These are phyloP conservation scores for Solanum habrochaites DNA, from an alignment of 257 asterid genomes.

Conservation along the genomic window DNA sequence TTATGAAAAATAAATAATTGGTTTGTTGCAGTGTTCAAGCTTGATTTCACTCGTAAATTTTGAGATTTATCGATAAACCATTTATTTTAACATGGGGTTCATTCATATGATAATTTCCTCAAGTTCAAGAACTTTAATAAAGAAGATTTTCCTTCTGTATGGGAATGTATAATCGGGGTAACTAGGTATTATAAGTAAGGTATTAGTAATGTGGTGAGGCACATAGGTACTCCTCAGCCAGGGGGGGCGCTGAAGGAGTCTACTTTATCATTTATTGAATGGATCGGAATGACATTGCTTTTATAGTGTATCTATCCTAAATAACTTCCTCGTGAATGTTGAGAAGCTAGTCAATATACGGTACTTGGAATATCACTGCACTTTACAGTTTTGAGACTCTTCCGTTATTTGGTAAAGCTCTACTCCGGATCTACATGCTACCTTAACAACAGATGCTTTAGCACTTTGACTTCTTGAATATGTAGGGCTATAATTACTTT, in stretches of 20 bases:
- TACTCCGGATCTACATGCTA: background rate
- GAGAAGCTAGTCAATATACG: background rate
- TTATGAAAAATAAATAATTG: too few relatives aligned
- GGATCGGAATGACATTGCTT: background rate
- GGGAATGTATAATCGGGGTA: background rate
- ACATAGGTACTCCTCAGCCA: background rate
- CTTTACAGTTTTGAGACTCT: background rate
- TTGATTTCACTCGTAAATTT: too few relatives aligned
- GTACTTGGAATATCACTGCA: background rate
- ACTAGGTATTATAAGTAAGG: too few relatives aligned
- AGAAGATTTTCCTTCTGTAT: background rate
- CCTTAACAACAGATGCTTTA: background rate
- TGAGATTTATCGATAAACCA: too few relatives aligned
- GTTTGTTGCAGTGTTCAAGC: background rate
- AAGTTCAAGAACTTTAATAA: background rate
- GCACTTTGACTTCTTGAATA: background rate
- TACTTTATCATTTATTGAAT: background rate
- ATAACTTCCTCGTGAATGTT: background rate
- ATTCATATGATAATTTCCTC: background rate
- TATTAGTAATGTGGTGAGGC: background rate
- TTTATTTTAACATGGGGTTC: background rate
- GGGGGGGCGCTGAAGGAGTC: too few relatives aligned
- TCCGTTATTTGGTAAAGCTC: background rate
- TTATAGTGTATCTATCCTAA: background rate
- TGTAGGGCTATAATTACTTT: too few relatives aligned